Evolutionary conservation across 495 filamentous ascomycete genomes (phyloP).

Genomic region (Neurospora africana): DNA sequence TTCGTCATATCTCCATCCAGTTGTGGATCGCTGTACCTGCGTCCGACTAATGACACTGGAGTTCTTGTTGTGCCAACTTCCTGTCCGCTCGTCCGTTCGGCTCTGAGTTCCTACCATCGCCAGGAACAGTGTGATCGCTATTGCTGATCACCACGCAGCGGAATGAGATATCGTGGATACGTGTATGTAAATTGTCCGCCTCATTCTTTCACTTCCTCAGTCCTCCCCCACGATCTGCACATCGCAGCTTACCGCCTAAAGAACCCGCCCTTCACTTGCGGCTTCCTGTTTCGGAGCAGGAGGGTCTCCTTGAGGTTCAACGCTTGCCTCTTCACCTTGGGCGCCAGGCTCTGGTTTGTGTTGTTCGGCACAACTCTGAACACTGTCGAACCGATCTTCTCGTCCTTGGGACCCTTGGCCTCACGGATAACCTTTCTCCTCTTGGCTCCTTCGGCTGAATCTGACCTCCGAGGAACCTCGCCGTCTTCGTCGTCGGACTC

Average conservation of each 20-base stretch:
- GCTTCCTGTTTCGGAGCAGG: constrained; percentile 23
- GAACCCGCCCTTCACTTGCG: constrained; percentile 24
- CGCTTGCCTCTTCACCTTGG: constrained; percentile 25
- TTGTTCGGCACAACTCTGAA: constrained; percentile 28
- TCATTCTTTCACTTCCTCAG: background rate
- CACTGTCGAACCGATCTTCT: constrained; percentile 29
- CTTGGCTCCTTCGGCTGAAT: constrained; percentile 16
- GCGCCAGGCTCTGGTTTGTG: constrained; percentile 26
- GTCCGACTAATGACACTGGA: background rate
- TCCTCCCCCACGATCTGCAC: background rate
- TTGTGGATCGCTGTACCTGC: background rate
- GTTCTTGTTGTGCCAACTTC: background rate
- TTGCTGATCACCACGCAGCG: background rate
- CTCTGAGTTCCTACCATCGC: background rate
- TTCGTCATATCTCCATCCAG: background rate
- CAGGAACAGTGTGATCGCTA: background rate
- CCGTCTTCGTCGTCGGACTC: constrained; percentile 34
- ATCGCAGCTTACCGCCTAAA: constrained; percentile 23
- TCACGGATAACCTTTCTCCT: constrained; percentile 25
- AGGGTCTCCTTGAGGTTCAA: constrained; percentile 24
- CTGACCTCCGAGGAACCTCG: constrained; percentile 8
- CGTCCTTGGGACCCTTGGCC: constrained; percentile 24
- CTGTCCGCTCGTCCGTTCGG: background rate
- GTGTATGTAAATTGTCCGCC: background rate
- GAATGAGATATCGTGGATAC: background rate